Evolutionary conservation across 352 stramenopile species (phyloP).

Genomic region (Globisporangium cylindrosporum): DNA sequence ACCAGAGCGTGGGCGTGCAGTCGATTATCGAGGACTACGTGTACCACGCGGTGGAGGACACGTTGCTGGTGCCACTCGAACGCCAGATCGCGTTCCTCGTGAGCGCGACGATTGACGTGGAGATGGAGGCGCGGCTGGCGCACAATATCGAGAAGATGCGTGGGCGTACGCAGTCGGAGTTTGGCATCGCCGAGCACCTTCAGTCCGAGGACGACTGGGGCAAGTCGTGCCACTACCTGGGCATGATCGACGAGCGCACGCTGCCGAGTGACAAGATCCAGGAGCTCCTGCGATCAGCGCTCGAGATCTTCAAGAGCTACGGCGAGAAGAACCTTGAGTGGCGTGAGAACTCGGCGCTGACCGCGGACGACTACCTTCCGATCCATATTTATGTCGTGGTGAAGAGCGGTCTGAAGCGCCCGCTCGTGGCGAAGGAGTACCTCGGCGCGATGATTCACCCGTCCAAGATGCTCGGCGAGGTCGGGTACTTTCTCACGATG

Average conservation of each 20-base stretch:
- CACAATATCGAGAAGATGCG: constrained; percentile 67
- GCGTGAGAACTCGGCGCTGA: constrained; percentile 69
- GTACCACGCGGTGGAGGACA: constrained; percentile 72
- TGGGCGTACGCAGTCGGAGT: constrained; percentile 60
- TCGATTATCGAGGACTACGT: constrained; percentile 66
- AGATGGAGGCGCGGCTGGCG: constrained; percentile 48
- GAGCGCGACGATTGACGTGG: constrained; percentile 51
- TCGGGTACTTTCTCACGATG: constrained; percentile 87
- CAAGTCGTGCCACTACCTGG: constrained; percentile 76
- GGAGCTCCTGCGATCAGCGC: constrained; percentile 65
- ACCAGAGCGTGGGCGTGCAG: constrained; percentile 52
- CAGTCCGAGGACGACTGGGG: constrained; percentile 79
- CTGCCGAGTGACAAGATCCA: constrained; percentile 79
- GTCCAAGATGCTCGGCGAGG: constrained; percentile 77
- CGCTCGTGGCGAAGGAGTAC: constrained; percentile 69
- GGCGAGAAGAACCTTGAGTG: constrained; percentile 78
- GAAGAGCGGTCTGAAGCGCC: constrained; percentile 71
- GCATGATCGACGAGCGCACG: constrained; percentile 78
- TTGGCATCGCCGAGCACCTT: constrained; percentile 73
- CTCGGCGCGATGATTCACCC: constrained; percentile 83
- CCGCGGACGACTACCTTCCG: constrained; percentile 80
- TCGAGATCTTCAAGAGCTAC: constrained; percentile 81
- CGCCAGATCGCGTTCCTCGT: constrained; percentile 76
- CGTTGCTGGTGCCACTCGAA: constrained; percentile 71
- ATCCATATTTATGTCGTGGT: constrained; percentile 88